phyloP scores from a whole-genome alignment of 83 land plant genomes.

The Larix sibirica region DNA sequence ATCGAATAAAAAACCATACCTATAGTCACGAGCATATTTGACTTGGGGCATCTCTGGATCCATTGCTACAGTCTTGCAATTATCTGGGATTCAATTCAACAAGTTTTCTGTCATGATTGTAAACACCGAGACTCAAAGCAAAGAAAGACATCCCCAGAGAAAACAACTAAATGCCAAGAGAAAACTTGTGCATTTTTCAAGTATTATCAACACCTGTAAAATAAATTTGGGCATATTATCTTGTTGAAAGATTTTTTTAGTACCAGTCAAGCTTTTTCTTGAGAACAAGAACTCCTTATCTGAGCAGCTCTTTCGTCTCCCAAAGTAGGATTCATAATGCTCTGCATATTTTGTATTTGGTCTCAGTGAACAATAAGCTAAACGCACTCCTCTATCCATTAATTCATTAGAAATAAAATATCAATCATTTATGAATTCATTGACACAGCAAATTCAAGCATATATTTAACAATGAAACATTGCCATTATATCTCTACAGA shows the following conservation, averaged over 20 bases:
- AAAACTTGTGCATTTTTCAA: not conserved
- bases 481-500: too few species aligned
- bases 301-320: conserved; percentile 9
- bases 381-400: not conserved
- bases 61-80: not conserved
- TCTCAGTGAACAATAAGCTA: too few species aligned
- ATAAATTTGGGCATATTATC: not conserved
- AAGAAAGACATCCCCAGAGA: not conserved
- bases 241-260: not conserved
- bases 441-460: too few species aligned
- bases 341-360: too few species aligned
- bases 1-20: too few species aligned
- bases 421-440: too few species aligned
- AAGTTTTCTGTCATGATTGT: not conserved
- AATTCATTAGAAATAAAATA: too few species aligned
- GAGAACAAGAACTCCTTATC: not conserved
- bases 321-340: not conserved
- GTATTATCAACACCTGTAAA: not conserved
- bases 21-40: too few species aligned
- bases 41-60: too few species aligned
- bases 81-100: not conserved
- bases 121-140: not conserved
- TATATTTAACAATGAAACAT: too few species aligned
- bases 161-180: too few species aligned
- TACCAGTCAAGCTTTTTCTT: not conserved